These are phyloP conservation scores for Colletotrichum sp. DNA, from an alignment of 2,329 filamentous ascomycete genomes.

Conservation along the genomic window DNA sequence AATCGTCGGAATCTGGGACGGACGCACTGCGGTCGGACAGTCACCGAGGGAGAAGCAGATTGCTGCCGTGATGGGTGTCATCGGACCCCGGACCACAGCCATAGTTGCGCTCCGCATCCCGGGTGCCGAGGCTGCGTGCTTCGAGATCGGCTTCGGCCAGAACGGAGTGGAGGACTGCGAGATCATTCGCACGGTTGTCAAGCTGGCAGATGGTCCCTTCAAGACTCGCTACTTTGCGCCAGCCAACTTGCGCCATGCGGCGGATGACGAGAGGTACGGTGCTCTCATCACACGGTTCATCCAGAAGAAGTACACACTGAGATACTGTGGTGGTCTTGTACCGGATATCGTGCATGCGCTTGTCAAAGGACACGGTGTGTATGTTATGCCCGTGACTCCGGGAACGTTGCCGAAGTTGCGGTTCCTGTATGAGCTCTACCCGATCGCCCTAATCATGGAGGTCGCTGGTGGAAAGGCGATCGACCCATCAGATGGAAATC, in stretches of 20 bases:
- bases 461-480: slow-evolving; percentile 63
- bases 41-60: slow-evolving; percentile 46
- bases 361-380: slow-evolving; percentile 66
- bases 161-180: slow-evolving; percentile 40
- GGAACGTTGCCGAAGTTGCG: slow-evolving; percentile 61
- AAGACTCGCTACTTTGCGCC: slow-evolving; percentile 66
- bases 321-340: slow-evolving; percentile 66
- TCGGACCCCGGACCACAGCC: slow-evolving; percentile 60
- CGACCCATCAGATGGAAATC: slow-evolving; percentile 47
- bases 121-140: slow-evolving; percentile 42
- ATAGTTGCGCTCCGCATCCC: slow-evolving; percentile 59
- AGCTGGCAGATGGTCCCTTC: slow-evolving; percentile 40
- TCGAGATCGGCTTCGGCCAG: slow-evolving; percentile 47
- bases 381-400: slow-evolving; percentile 60
- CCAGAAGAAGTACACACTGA: slow-evolving; percentile 58
- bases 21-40: slow-evolving; percentile 46
- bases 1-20: slow-evolving; percentile 66
- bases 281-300: slow-evolving; percentile 55
- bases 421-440: slow-evolving; percentile 63
- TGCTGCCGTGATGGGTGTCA: slow-evolving; percentile 57
- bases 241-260: slow-evolving; percentile 64
- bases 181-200: slow-evolving; percentile 46
- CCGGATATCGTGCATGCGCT: slow-evolving; percentile 65
- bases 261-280: slow-evolving; percentile 55
- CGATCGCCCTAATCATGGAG: slow-evolving; percentile 65